These are phyloP conservation scores for Stagonosporopsis chrysanthemi DNA, from an alignment of 2,329 filamentous ascomycete genomes.

Conservation along the genomic window DNA sequence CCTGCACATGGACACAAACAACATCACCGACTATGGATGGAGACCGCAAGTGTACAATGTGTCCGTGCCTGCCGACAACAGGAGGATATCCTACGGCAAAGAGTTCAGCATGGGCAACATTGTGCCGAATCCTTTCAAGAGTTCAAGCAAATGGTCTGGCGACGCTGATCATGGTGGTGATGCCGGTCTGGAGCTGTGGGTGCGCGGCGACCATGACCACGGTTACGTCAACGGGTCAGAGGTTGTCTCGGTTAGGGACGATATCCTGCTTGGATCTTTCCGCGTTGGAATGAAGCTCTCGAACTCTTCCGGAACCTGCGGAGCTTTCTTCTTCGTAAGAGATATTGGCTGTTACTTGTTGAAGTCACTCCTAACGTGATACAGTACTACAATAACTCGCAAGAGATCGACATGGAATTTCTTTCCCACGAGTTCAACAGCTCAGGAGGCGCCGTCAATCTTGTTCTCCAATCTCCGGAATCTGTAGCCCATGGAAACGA, in stretches of 20 bases:
- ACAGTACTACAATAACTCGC: conserved; percentile 78
- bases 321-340: conserved; percentile 79
- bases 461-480: conserved; percentile 74
- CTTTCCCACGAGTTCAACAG: conserved; percentile 71
- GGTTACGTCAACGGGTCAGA: conserved; percentile 69
- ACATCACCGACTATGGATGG: conserved; percentile 64
- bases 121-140: conserved; percentile 58
- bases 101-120: conserved; percentile 66
- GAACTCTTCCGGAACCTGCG: conserved; percentile 70
- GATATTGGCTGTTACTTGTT: background rate
- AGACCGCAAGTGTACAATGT: conserved; percentile 71
- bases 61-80: conserved; percentile 55
- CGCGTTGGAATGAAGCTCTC: conserved; percentile 72
- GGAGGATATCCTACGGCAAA: conserved; percentile 72
- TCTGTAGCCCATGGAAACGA: conserved; percentile 68
- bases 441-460: conserved; percentile 68
- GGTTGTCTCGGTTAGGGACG: conserved; percentile 65
- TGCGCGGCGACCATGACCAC: conserved; percentile 47
- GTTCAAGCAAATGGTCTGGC: conserved; percentile 54
- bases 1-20: conserved; percentile 60
- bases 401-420: conserved; percentile 84
- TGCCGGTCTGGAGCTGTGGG: conserved; percentile 49
- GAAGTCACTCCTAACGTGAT: conserved; percentile 17
- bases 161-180: conserved; percentile 55
- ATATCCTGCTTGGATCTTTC: conserved; percentile 75